These are phyloP conservation scores for Beta macrorhiza DNA, from an alignment of 179 eudicot genomes.

Conservation along the genomic window DNA sequence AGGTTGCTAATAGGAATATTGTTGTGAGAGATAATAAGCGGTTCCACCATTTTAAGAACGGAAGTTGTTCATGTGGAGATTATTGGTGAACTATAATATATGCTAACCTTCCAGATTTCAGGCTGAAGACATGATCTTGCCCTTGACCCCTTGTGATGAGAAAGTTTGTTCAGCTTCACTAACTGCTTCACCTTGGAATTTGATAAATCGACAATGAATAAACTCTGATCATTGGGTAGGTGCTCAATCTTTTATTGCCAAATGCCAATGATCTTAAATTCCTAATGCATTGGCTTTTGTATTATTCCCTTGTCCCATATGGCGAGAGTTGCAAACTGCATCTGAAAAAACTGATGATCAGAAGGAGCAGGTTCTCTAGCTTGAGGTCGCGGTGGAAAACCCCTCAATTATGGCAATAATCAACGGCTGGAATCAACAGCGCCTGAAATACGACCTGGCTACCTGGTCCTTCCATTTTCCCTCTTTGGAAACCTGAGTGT, in stretches of 20 bases:
- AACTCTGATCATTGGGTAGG: background rate
- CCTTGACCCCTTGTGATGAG: background rate
- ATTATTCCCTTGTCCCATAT: background rate
- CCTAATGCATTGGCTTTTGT: background rate
- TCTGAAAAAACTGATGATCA: background rate
- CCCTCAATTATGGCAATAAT: constrained; percentile 52
- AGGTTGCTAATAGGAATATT: constrained; percentile 43
- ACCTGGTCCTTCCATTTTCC: constrained; percentile 47
- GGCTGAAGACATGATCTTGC: background rate
- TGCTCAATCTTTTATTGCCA: background rate
- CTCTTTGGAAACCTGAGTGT: constrained; percentile 42
- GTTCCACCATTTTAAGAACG: constrained; percentile 54
- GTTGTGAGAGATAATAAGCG: constrained; percentile 57
- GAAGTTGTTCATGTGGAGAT: constrained; percentile 55
- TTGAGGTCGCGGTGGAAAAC: constrained; percentile 69
- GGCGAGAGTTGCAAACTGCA: background rate
- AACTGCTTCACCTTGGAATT: background rate
- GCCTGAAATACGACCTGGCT: constrained; percentile 51
- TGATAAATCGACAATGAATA: background rate
- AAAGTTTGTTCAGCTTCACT: background rate
- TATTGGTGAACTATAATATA: constrained; percentile 33
- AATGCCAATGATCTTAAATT: background rate
- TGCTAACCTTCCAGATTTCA: background rate
- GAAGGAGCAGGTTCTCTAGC: constrained; percentile 48
- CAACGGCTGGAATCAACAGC: constrained; percentile 60